Evolutionary conservation across 1,284 basidiomycete species (phyloP).

Genomic region (Cryptococcus sp.): DNA sequence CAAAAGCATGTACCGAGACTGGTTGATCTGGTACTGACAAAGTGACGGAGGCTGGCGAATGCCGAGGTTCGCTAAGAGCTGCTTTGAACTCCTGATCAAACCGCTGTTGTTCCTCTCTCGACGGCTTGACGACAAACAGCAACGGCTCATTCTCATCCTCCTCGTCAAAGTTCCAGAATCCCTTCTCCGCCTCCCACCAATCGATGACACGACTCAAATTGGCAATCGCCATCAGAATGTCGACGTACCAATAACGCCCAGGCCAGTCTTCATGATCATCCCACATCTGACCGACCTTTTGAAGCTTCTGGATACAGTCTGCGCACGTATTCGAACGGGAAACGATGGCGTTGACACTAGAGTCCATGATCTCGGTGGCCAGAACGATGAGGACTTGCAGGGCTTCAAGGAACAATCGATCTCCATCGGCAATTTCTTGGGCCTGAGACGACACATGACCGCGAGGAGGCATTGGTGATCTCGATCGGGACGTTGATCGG

Average conservation of each 20-base stretch:
- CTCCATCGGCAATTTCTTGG: conserved; percentile 28
- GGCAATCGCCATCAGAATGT: conserved; percentile 93
- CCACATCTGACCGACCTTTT: conserved; percentile 90
- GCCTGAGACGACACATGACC: conserved; percentile 60
- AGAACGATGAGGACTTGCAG: conserved; percentile 91
- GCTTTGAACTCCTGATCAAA: conserved; percentile 35
- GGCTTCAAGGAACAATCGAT: conserved; percentile 67
- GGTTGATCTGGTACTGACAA: conserved; percentile 18
- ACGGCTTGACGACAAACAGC: conserved; percentile 83
- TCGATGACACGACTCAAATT: conserved; percentile 94
- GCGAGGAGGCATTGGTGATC: conserved; percentile 84
- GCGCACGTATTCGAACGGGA: conserved; percentile 81
- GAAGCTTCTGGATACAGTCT: conserved; percentile 82
- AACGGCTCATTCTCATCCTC: conserved; percentile 76
- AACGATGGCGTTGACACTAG: conserved; percentile 81
- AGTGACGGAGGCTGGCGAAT: conserved; percentile 18
- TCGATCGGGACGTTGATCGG: conserved; percentile 92
- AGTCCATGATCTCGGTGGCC: conserved; percentile 92
- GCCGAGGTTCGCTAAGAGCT: conserved; percentile 18
- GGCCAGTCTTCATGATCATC: conserved; percentile 98
- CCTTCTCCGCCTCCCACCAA: conserved; percentile 99
- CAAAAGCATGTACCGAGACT: conserved; percentile 16
- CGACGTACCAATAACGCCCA: conserved; percentile 97
- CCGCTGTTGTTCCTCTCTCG: conserved; percentile 32
- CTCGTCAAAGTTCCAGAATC: conserved; percentile 99